A percentile compares a stretch with the other conserved stretches of the same genome.
These are phyloP conservation scores for Neoboletus brunneissimus DNA, from an alignment of 768 basidiomycete species.

Conservation along the genomic window DNA sequence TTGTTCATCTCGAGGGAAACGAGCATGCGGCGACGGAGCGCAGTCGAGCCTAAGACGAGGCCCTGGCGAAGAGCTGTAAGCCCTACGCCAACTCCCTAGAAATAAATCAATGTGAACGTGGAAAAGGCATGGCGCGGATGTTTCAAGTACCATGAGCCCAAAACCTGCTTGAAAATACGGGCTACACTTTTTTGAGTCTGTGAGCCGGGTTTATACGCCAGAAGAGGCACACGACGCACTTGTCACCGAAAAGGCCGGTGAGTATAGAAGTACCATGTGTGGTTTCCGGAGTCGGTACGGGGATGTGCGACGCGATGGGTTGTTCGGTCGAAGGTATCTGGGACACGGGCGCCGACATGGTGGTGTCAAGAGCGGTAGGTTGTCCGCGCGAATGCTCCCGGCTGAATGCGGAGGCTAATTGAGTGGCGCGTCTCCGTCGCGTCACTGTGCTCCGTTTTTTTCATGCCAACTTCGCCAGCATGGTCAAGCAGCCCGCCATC, in stretches of 20 bases:
- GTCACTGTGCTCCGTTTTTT: constrained; percentile 11
- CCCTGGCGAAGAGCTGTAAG: constrained; percentile 73
- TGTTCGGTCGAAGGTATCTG: not conserved
- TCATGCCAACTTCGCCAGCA: constrained; percentile 18
- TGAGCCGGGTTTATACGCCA: constrained; percentile 9
- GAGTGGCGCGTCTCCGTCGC: constrained; percentile 29
- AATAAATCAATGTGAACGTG: constrained; percentile 1
- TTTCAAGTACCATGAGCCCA: constrained; percentile 78
- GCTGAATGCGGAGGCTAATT: constrained; percentile 10
- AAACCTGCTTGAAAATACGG: constrained; percentile 98
- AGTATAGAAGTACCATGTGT: constrained; percentile 33
- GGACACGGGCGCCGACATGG: constrained; percentile 5
- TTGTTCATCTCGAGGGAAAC: constrained; percentile 96
- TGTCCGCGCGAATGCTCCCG: not conserved
- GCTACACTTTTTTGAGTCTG: constrained; percentile 51
- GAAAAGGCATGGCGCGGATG: not conserved
- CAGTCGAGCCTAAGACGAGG: constrained; percentile 61
- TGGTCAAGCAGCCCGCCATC: constrained; percentile 38
- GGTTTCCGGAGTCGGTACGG: constrained; percentile 8
- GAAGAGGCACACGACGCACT: constrained; percentile 48
- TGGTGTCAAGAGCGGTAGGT: not conserved
- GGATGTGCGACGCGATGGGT: not conserved
- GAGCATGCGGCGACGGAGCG: constrained; percentile 85
- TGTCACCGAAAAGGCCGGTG: constrained; percentile 51
- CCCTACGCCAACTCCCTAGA: constrained; percentile 86